These are phyloP conservation scores for Periconia macrospinosa DNA, from an alignment of 2,329 filamentous ascomycete species.

Conservation along the genomic window DNA sequence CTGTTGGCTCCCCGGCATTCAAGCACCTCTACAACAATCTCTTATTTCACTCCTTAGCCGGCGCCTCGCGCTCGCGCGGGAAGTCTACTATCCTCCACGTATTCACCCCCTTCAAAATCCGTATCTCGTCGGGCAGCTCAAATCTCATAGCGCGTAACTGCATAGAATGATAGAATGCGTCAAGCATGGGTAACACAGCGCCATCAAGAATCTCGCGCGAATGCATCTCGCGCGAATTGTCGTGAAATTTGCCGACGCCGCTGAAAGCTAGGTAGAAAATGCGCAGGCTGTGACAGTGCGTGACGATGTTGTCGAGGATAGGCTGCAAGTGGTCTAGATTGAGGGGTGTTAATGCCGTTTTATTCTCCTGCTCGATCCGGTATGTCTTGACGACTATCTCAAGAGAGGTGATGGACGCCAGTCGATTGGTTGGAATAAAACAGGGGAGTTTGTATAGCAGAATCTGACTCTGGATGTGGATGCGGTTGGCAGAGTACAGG, in stretches of 20 bases:
- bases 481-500: conserved; percentile 10
- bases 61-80: neutral
- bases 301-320: conserved; percentile 8
- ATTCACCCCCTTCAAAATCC: neutral
- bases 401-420: conserved; percentile 6
- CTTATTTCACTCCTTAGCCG: neutral
- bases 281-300: conserved; percentile 5
- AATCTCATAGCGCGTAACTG: conserved; percentile 9
- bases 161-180: conserved; percentile 4
- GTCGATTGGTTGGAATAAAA: conserved; percentile 7
- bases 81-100: neutral
- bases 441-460: conserved; percentile 11
- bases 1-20: neutral
- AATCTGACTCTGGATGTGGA: conserved; percentile 7
- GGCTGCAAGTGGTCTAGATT: conserved; percentile 6
- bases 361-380: neutral
- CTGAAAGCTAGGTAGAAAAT: conserved; percentile 4
- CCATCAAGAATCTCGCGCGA: neutral
- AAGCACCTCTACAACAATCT: conserved; percentile 8
- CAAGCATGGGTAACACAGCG: conserved; percentile 4
- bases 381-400: conserved; percentile 4
- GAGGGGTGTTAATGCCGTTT: neutral
- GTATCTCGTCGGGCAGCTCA: conserved; percentile 1
- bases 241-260: too few species aligned
- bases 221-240: too few species aligned